Conservation (phyloP, 2,329 filamentous ascomycete species). For the Cyphellophora attinorum region DNA sequence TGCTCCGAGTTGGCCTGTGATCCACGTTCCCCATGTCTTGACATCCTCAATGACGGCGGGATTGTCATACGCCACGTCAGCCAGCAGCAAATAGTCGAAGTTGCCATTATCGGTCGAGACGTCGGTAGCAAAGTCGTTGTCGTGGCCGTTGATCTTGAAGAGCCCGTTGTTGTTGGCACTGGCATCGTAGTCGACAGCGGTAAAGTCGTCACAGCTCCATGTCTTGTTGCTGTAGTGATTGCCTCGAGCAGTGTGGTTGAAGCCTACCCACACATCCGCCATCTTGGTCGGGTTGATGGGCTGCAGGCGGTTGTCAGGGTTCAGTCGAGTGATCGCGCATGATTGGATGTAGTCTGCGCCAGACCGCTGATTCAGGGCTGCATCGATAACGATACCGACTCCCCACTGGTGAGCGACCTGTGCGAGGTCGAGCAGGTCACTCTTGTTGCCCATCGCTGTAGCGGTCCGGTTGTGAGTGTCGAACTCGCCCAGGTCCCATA, state of each 20-base stretch:
- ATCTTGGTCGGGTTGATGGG: neutral
- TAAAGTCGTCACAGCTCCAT: slow-evolving; percentile 60
- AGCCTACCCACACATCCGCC: slow-evolving; percentile 47
- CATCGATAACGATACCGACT: slow-evolving; percentile 57
- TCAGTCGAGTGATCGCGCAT: slow-evolving; percentile 49
- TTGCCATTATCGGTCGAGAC: slow-evolving; percentile 60
- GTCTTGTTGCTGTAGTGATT: slow-evolving; percentile 51
- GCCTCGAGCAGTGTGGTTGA: slow-evolving; percentile 53
- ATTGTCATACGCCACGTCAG: slow-evolving; percentile 57
- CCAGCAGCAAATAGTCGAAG: slow-evolving; percentile 54
- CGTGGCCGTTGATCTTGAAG: slow-evolving; percentile 52
- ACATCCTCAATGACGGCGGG: slow-evolving; percentile 56
- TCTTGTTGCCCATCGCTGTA: slow-evolving; percentile 61
- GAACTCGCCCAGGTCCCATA: slow-evolving; percentile 64
- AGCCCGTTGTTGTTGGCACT: slow-evolving; percentile 44
- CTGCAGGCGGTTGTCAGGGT: neutral
- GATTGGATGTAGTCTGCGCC: slow-evolving; percentile 57
- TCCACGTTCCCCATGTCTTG: slow-evolving; percentile 59
- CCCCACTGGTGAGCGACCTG: slow-evolving; percentile 41
- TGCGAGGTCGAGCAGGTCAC: slow-evolving; percentile 48
- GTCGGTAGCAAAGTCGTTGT: slow-evolving; percentile 55
- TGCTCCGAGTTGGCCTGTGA: slow-evolving; percentile 50
- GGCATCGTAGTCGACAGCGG: slow-evolving; percentile 57
- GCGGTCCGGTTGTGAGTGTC: slow-evolving; percentile 54
- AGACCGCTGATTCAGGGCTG: slow-evolving; percentile 63